Evolutionary conservation across 768 basidiomycete species (phyloP), one percentile per base, ranked within the genome.

Genomic region (Suillus variegatus): DNA sequence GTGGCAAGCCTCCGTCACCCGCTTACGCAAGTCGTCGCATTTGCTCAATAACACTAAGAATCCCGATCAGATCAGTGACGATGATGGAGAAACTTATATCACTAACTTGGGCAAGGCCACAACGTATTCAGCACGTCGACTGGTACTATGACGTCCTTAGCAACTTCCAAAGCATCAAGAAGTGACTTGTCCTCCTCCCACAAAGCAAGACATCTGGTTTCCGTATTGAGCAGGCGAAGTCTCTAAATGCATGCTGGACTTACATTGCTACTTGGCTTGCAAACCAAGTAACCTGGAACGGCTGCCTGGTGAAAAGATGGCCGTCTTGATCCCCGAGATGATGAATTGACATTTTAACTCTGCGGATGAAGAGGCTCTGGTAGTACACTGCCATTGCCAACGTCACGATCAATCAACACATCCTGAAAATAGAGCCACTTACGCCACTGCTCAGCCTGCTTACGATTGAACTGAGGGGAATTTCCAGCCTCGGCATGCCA

Each of bases 381-480:
- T 92, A 88, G 66, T 81, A 84, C 14, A 93, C 91, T 92, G 68
- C 28, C 47, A 65, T 43, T 51, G 18, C 63, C 60, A 57, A 66
- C 20, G 41, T 41, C 36, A 28, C 56, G 40, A 49, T 65, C 58
- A 32, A 43, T 60, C n/a, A 18, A 12, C 12, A 54, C 44, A 57
- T 55, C 13, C 47, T 13, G 36, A 25, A 46, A 40, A 44, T 25
- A 49, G 28, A 18, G 44, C 18, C 8, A 87, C 91, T 74, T 76
- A 93, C 92, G 80, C 92, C 92, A 93, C 70, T 93, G 89, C 68
- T 90, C 86, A 0, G 88, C 87, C 65, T 92, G 89, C 69, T 86
- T 85, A 7, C 86, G 86, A 65, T 85, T 90, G 79, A 91, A 89
- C 41, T 86, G 80, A 28, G 86, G 87, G 28, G 80, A 73, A 49